These are phyloP conservation scores for Ambrosiella xylebori DNA, from an alignment of 2,329 filamentous ascomycete genomes.

Conservation along the genomic window DNA sequence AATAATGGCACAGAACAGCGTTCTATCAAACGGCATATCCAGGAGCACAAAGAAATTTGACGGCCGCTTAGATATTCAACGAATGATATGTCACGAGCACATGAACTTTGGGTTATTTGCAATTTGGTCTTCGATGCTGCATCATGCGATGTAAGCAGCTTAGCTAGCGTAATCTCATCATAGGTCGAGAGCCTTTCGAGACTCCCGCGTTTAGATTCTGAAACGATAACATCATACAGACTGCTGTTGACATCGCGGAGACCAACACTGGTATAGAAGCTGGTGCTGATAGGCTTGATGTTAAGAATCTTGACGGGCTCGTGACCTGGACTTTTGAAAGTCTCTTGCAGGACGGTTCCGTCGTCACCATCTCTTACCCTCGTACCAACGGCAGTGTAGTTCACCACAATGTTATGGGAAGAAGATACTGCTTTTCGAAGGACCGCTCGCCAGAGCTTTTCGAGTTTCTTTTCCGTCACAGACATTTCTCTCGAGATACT, in stretches of 20 bases:
- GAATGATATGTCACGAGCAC: neutral
- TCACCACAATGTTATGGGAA: neutral
- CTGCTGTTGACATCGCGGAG: too few relatives aligned
- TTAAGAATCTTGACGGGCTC: neutral
- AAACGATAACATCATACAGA: too few relatives aligned
- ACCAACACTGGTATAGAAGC: neutral
- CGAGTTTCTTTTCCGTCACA: neutral
- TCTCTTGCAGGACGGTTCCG: neutral
- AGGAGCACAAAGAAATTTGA: too few relatives aligned
- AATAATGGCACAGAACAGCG: too few relatives aligned
- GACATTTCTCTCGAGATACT: neutral
- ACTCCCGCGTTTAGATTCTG: too few relatives aligned
- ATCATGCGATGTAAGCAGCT: too few relatives aligned
- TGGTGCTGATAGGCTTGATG: neutral
- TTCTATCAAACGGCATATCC: too few relatives aligned
- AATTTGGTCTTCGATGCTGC: too few relatives aligned
- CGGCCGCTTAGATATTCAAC: neutral
- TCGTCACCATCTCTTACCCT: neutral
- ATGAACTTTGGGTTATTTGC: too few relatives aligned
- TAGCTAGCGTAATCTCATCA: too few relatives aligned
- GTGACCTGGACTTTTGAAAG: neutral
- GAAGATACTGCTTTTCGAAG: neutral
- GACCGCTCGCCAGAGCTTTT: neutral
- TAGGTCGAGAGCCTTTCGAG: too few relatives aligned
- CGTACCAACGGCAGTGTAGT: neutral